Evolutionary conservation across 768 basidiomycete genomes (phyloP), one percentile per base, ranked within the genome.

Genomic region (Wakefieldia striispora): DNA sequence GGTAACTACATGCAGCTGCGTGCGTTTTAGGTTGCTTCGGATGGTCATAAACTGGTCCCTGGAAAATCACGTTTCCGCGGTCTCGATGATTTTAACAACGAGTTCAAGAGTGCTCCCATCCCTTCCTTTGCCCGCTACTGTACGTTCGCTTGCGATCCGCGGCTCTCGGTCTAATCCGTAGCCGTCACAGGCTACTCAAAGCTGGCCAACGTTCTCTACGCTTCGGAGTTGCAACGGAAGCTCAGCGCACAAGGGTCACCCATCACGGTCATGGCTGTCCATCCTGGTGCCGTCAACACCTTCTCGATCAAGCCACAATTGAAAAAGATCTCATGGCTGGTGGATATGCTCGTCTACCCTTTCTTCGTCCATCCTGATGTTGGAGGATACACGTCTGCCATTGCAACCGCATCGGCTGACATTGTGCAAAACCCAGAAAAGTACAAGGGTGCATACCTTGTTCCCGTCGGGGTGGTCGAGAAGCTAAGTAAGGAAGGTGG

Each of bases 191-290:
- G 60, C 0, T 61, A 72, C 31, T 69, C 78, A 40, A 84, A 85
- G 59, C 63, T 83, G n/a, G 72, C 76, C 16, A 72, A 71, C 42
- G 63, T 78, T 26, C 68, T 84, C 16, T 81, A 73, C 51, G 75
- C 73, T 1, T 74, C 70, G 24, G 71, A 77, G 53, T 64, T 85
- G 16, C 81, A 84, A 49, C 68, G 67, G 29, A 74, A 61, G 19
- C 63, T 84, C 20, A 23, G 11, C 1, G 59, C 56, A 0, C 59
- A 64, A 33, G 64, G 60, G 14, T 57, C 68, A 0, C 41, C 51
- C 1, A 66, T 72, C 27, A 68, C 59, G n/a, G n/a, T n/a, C n/a
- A n/a, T n/a, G 8, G 43, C 68, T 6, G 0, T 60, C 19, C 47
- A 72, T 47, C 71, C 70, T 1, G 71, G 70, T 6, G n/a, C 40